phyloP scores from a whole-genome alignment of 129 eudicot species.

The Lactuca saligna region DNA sequence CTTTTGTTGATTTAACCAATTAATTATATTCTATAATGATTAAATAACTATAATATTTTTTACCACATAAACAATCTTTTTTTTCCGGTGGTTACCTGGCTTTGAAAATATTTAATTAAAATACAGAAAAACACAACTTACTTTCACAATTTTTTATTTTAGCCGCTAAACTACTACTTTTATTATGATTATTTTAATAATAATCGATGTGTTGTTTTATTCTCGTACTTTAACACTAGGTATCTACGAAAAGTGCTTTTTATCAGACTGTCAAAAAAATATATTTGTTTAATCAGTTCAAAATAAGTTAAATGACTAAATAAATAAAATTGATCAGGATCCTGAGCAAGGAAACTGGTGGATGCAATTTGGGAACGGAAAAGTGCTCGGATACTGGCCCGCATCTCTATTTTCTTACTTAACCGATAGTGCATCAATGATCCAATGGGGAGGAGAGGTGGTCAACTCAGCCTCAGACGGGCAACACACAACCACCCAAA shows the following conservation, averaged over 20 bases:
- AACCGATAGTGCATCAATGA: slow-evolving; percentile 70
- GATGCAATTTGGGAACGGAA: slow-evolving; percentile 81
- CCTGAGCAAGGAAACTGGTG: slow-evolving; percentile 96
- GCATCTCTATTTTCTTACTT: slow-evolving; percentile 64
- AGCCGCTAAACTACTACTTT: not conserved
- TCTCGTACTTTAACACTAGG: no score
- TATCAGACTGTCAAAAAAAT: no score
- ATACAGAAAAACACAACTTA: no score
- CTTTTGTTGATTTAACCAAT: no score
- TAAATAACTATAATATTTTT: no score
- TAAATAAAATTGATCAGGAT: slow-evolving; percentile 42
- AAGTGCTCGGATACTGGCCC: slow-evolving; percentile 92
- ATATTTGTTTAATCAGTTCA: not conserved
- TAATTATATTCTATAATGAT: no score
- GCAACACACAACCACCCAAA: slow-evolving; percentile 83
- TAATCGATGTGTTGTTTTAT: no score
- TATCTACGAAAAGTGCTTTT: no score
- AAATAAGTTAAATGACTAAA: not conserved
- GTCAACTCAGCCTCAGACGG: slow-evolving; percentile 80
- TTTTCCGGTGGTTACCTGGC: not conserved
- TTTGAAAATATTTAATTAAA: no score
- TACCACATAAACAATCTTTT: not conserved
- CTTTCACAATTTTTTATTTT: not conserved
- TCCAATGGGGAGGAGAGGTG: slow-evolving; percentile 95
- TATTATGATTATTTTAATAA: no score